Evolutionary conservation across 495 filamentous ascomycete genomes (phyloP), one percentile per base, ranked within the genome.

Genomic region (Cryomyces antarcticus): DNA sequence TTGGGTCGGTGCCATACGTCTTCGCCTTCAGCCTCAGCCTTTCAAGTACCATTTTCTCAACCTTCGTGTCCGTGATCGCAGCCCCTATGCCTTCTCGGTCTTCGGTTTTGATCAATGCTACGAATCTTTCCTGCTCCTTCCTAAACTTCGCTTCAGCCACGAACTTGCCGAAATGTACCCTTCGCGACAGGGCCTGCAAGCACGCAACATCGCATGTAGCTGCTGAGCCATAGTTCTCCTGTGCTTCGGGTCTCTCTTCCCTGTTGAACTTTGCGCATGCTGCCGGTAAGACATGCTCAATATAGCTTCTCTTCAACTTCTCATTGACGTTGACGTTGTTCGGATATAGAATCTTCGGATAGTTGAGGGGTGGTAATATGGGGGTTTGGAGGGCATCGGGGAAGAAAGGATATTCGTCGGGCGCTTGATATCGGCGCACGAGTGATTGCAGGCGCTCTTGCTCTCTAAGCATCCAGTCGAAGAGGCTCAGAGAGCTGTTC

Each of bases 341-440:
- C 28, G 74, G 69, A 62, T 95, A 79, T n/a, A 99, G 71, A 49
- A 96, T 85, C 54, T 70, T 65, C 0, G 92, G 92, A 68, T 96
- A 99, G 55, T 80, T 52, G 33, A 99, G 70, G n/a, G 84, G 80
- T 40, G 80, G 72, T 3, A 99, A 69, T 42, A 99, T 78, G 6
- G 89, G 86, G 37, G 68, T 66, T 54, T 85, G 74, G 12, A 95
- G 65, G 4, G 69, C 76, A 6, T 82, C 75, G 2, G 84, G 82
- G 67, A 95, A 99, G 76, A 95, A 99, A 9, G 92, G 80, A 60
- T 95, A 89, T 63, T 99, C 89, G 64, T 99, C 92, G 7, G 89
- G 92, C 7, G 85, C 80, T 58, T 96, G 74, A 66, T 82, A 99
- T 55, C 92, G 86, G 45, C 92, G 86, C 46, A 99, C 81, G 13